Evolutionary conservation across 2,329 filamentous ascomycete species (phyloP).

Genomic region (Annulohypoxylon truncatum): DNA sequence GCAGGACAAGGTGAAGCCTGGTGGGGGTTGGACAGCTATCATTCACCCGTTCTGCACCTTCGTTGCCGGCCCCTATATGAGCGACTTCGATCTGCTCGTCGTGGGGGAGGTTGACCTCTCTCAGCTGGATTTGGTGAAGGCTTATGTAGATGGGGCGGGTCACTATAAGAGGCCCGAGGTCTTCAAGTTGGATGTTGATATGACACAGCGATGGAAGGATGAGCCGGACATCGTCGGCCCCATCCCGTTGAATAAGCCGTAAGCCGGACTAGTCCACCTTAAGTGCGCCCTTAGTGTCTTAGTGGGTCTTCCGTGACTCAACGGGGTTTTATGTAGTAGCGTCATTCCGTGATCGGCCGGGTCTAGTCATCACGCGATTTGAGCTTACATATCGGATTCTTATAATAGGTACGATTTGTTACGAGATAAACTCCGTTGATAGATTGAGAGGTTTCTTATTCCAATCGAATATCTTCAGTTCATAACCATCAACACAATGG

Average conservation of each 20-base stretch:
- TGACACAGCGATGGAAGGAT: conserved; percentile 29
- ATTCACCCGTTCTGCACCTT: conserved; percentile 49
- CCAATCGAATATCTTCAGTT: neutral
- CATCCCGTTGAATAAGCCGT: conserved; percentile 22
- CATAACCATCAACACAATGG: conserved; percentile 24
- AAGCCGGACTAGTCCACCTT: neutral
- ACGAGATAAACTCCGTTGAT: neutral
- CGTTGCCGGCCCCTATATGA: conserved; percentile 46
- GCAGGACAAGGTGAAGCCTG: conserved; percentile 46
- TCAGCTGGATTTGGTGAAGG: conserved; percentile 46
- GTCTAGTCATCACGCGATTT: neutral
- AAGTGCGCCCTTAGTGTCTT: neutral
- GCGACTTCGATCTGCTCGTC: conserved; percentile 43
- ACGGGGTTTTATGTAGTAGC: neutral
- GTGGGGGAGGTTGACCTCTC: conserved; percentile 45
- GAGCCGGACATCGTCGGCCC: conserved; percentile 33
- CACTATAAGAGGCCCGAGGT: conserved; percentile 49
- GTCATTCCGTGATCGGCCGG: conserved; percentile 28
- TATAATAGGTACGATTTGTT: neutral
- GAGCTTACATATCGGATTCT: neutral
- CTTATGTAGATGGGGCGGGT: conserved; percentile 47
- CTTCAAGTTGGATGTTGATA: conserved; percentile 38
- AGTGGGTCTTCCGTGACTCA: conserved; percentile 26
- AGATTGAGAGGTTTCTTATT: neutral
- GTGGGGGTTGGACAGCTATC: conserved; percentile 49